Evolutionary conservation across 139 green algal genomes (phyloP), one percentile per base, ranked within the genome.

Genomic region (Micractinium sp.): DNA sequence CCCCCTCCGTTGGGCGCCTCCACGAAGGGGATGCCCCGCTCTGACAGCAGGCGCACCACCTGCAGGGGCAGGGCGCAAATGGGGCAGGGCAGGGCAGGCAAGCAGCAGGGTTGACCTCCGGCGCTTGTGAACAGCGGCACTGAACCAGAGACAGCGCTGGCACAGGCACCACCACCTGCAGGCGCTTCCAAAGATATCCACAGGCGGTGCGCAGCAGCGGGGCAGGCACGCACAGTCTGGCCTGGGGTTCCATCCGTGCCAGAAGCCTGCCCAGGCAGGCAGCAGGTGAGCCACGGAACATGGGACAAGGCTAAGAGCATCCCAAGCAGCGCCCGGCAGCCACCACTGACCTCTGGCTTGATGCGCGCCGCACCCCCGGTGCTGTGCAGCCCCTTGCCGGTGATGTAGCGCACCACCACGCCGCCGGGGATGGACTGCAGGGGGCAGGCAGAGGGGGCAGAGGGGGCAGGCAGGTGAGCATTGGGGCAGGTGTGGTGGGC

Each of bases 321-420:
- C 20, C 63, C 20, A 25, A 22, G 16, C 9, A 73, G 66, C 20
- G 16, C 66, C 66, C 71, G 38, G 27, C 71, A 35, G 66, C 66
- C 23, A 5, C n/a, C 67, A 71, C 63, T 31, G 61, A 53, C 82
- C 61, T 82, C 77, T 25, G 87, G 87, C 39, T 86, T 86, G 77
- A 90, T 82, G 36, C 78, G 78, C 22, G 78, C 67, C 25, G 31
- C 41, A 41, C 87, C 87, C 12, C 69, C 67, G 31, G 78, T 16
- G 78, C 78, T 87, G 87, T 90, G 87, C 41, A 60, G n/a, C 36
- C 87, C 87, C 29, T 75, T 86, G 14, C 87, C 87, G 7, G 87
- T 90, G 61, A 90, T 90, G 87, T 90, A 90, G 16, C 63, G 78
- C 39, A 90, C 77, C 19, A 85, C 63, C 63, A 90, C 87, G 39